phyloP scores from a whole-genome alignment of 805 yeast genomes.

The Henningerozyma blattae region DNA sequence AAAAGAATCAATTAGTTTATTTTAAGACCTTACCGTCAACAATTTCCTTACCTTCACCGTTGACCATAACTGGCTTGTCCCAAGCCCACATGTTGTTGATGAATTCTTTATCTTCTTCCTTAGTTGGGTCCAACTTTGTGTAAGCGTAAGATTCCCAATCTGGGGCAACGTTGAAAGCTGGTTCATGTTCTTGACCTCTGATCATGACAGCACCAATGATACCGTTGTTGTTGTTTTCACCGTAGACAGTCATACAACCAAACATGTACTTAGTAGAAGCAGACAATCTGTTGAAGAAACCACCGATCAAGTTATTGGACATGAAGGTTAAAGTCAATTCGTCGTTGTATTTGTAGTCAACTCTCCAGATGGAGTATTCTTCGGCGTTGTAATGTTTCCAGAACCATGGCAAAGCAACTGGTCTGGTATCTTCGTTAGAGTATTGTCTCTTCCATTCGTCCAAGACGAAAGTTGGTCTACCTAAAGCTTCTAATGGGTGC shows the following conservation, averaged over 20 bases:
- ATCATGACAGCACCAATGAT: constrained; percentile 88
- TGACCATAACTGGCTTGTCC: constrained; percentile 82
- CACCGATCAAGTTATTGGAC: constrained; percentile 97
- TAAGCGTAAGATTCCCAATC: constrained; percentile 93
- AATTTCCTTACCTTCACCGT: constrained; percentile 77
- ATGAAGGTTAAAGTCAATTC: constrained; percentile 94
- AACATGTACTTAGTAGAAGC: constrained; percentile 91
- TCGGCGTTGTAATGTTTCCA: constrained; percentile 88
- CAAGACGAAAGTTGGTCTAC: constrained; percentile 53
- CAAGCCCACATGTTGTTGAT: constrained; percentile 93
- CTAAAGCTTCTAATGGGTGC: constrained; percentile 84
- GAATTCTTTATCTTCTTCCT: constrained; percentile 68
- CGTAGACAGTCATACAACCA: constrained; percentile 89
- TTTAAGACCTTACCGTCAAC: constrained; percentile 98
- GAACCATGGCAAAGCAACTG: constrained; percentile 92
- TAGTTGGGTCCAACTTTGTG: constrained; percentile 72
- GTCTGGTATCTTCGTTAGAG: constrained; percentile 96
- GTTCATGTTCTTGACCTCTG: constrained; percentile 83
- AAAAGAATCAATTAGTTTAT: no score
- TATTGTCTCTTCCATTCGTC: constrained; percentile 96
- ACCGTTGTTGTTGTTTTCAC: constrained; percentile 98
- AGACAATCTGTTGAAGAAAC: constrained; percentile 89
- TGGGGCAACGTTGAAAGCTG: constrained; percentile 98
- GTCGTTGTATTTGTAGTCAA: constrained; percentile 94
- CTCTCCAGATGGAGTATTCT: constrained; percentile 93